Percentiles rank a stretch among this genome's conserved stretches.
phyloP scores from a whole-genome alignment of 805 yeast species.

The Priceomyces melissophilus region DNA sequence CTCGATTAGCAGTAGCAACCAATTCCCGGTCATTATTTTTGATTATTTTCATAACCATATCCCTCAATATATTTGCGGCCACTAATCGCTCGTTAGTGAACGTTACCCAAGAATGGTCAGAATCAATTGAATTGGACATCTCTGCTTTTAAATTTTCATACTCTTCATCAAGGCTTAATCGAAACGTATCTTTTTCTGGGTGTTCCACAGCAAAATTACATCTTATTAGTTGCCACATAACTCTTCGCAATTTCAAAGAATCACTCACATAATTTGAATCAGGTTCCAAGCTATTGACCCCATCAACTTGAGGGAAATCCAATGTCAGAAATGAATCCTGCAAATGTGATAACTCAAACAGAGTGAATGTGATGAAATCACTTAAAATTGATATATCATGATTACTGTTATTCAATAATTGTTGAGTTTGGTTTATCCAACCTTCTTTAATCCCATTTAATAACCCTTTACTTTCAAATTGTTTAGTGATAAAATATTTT shows the following conservation, averaged over 20 bases:
- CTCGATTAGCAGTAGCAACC: conserved; percentile 7
- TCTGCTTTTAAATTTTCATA: neutral
- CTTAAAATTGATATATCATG: conserved; percentile 1
- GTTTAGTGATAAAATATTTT: conserved; percentile 24
- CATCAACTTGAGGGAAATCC: conserved; percentile 18
- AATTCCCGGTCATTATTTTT: conserved; percentile 9
- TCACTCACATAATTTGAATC: conserved; percentile 13
- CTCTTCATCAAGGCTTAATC: neutral
- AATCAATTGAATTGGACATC: neutral
- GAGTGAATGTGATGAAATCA: conserved; percentile 9
- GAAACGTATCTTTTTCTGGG: neutral
- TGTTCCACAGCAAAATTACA: neutral
- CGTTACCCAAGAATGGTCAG: conserved; percentile 5
- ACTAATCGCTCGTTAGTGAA: conserved; percentile 20
- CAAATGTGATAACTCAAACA: conserved; percentile 23
- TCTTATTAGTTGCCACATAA: conserved; percentile 29
- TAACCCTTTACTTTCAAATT: conserved; percentile 6
- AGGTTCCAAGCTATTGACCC: conserved; percentile 5
- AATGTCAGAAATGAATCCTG: conserved; percentile 16
- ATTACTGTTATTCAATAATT: neutral
- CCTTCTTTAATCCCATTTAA: neutral
- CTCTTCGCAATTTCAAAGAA: conserved; percentile 24
- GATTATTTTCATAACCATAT: conserved; percentile 15
- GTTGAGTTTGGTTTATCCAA: neutral
- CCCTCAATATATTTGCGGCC: conserved; percentile 19